Evolutionary conservation across 2,329 filamentous ascomycete species (phyloP), one percentile per base, ranked within the genome.

Genomic region (Coniochaeta sp.): DNA sequence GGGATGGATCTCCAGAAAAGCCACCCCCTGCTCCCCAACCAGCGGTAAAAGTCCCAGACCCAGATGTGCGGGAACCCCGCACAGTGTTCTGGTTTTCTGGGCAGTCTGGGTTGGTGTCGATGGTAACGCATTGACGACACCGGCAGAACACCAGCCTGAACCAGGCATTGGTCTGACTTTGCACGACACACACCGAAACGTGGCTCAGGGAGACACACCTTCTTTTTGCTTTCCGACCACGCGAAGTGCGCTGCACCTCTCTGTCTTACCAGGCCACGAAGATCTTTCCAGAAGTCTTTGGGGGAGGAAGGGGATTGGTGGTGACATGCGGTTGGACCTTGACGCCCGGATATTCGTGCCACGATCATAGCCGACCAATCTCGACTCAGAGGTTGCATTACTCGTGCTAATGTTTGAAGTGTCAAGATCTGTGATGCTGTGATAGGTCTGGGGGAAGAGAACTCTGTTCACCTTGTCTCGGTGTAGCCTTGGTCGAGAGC

Each of bases 151-250:
- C n/a, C n/a, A n/a, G n/a, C n/a, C n/a, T n/a, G n/a, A n/a, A n/a
- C n/a, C n/a, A 26, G 38, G 38, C 38, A 42, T 42, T 42, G 38
- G 38, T 42, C 18, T 26, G 12, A 12, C 26, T 42, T 40, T 42
- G 38, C 20, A 42, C 38, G n/a, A 42, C 38, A 42, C 38, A n/a
- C 20, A 26, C 38, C 38, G 38, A 42, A 42, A 42, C 38, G 38
- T 42, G 38, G 38, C 38, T 42, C 38, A 24, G 38, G 20, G 10
- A n/a, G n/a, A n/a, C n/a, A n/a, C n/a, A n/a, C n/a, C n/a, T n/a
- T n/a, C n/a, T n/a, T n/a, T n/a, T n/a, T n/a, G n/a, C n/a, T n/a
- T n/a, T n/a, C n/a, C n/a, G n/a, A n/a, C n/a, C n/a, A n/a, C n/a
- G n/a, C n/a, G n/a, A n/a, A n/a, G n/a, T n/a, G n/a, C n/a, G n/a